phyloP scores from a whole-genome alignment of 768 basidiomycete species.

The Rhodotorula babjevae region DNA sequence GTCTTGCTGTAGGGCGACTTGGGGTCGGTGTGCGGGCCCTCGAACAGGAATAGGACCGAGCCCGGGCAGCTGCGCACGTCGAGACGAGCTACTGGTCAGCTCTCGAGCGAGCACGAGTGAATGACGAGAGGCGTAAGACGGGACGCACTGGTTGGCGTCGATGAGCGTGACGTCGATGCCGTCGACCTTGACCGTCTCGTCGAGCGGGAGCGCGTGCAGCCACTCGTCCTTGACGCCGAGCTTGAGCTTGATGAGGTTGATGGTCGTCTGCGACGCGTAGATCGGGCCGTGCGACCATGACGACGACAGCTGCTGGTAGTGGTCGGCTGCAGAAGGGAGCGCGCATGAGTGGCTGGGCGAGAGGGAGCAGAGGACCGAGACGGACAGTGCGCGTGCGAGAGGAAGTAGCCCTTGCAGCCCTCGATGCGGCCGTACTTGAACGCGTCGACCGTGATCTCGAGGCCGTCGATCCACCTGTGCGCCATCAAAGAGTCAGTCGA shows the following conservation, averaged over 20 bases:
- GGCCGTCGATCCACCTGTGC: slow-evolving; percentile 62
- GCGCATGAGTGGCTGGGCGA: neutral
- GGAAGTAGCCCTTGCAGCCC: slow-evolving; percentile 58
- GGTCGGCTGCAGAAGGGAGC: slow-evolving; percentile 7
- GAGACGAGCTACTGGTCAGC: slow-evolving; percentile 4
- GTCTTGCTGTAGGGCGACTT: slow-evolving; percentile 33
- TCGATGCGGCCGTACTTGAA: slow-evolving; percentile 92
- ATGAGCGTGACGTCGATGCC: slow-evolving; percentile 87
- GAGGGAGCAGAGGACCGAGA: slow-evolving; percentile 43
- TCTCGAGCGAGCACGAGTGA: too few species aligned
- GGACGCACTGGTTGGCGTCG: slow-evolving; percentile 83
- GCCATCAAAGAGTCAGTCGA: neutral
- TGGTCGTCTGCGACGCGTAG: slow-evolving; percentile 86
- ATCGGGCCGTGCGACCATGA: slow-evolving; percentile 88
- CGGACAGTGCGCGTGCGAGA: slow-evolving; percentile 91
- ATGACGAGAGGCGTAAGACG: neutral
- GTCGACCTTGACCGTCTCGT: slow-evolving; percentile 67
- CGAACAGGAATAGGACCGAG: slow-evolving; percentile 87
- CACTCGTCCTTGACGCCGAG: slow-evolving; percentile 81
- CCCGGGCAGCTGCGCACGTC: slow-evolving; percentile 59
- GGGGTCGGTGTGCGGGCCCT: slow-evolving; percentile 71
- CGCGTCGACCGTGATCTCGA: slow-evolving; percentile 97
- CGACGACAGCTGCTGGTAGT: slow-evolving; percentile 65
- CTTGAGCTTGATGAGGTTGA: slow-evolving; percentile 86
- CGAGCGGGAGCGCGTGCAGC: slow-evolving; percentile 80